Evolutionary conservation across 176 grass and related monocot genomes (phyloP).

Genomic region (Cocos nucifera): DNA sequence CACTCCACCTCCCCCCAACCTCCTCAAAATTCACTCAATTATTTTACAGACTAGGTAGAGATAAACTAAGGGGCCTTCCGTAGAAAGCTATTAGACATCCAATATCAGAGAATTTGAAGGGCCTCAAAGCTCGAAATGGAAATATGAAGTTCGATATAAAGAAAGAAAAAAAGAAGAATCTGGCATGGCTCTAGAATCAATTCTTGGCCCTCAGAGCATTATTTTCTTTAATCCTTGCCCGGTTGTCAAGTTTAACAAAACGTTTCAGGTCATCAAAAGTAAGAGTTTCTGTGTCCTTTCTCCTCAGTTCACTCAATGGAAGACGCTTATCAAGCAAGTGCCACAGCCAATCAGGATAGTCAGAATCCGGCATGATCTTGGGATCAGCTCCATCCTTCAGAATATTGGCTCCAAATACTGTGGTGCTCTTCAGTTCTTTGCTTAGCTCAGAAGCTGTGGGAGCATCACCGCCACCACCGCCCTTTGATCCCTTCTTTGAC

Average conservation of each 20-base stretch:
- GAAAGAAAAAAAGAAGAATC: neutral
- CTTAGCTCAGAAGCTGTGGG: conserved; percentile 53
- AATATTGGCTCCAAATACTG: conserved; percentile 73
- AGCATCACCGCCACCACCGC: conserved; percentile 37
- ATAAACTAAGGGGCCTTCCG: no score
- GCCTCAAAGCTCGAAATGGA: no score
- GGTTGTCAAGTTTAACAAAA: conserved; percentile 80
- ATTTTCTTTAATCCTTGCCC: conserved; percentile 76
- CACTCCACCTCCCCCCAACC: no score
- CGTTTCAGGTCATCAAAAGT: conserved; percentile 72
- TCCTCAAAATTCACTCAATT: no score
- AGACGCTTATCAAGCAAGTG: conserved; percentile 54
- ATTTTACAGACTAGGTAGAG: no score
- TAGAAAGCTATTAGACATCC: no score
- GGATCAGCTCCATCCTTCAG: conserved; percentile 84
- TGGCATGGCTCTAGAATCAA: conserved; percentile 21
- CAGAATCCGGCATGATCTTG: conserved; percentile 55
- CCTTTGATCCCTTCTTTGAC: conserved; percentile 77
- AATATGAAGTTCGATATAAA: no score
- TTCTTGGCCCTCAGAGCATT: conserved; percentile 71
- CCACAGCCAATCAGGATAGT: conserved; percentile 88
- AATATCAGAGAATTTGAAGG: no score
- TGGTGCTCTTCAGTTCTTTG: conserved; percentile 77
- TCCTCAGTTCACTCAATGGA: conserved; percentile 59
- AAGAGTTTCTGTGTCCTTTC: conserved; percentile 63